A percentile compares a stretch with the other conserved stretches of the same genome.
phyloP scores from a whole-genome alignment of 1,284 basidiomycete species.

The Microbotryomycetes sp. region DNA sequence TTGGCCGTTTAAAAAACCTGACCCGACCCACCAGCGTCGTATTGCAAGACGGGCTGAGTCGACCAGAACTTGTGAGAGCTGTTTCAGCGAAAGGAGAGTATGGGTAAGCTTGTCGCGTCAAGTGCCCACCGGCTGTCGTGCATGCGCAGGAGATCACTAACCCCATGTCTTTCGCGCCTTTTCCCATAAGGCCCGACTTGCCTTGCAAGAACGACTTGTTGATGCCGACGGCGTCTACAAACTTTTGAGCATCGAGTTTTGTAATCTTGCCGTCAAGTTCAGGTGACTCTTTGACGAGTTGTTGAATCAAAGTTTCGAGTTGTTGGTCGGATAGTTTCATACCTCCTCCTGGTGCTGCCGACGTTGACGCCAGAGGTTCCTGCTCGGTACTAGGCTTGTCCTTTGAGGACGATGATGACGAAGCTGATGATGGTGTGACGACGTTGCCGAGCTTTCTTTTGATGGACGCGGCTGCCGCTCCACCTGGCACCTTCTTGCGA shows the following conservation, averaged over 20 bases:
- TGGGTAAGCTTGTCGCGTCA: background rate
- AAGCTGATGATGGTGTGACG: no score
- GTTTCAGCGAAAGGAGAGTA: background rate
- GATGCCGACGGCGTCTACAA: conserved; percentile 21
- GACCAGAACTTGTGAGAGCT: conserved; percentile 84
- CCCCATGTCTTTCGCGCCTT: conserved; percentile 29
- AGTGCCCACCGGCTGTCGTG: background rate
- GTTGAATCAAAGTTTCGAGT: conserved; percentile 20
- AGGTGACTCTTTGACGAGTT: conserved; percentile 16
- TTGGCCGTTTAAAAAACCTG: conserved; percentile 6
- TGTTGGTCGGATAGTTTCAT: conserved; percentile 16
- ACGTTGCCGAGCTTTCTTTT: background rate
- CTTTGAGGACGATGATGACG: background rate
- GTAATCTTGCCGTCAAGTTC: conserved; percentile 12
- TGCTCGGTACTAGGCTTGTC: background rate
- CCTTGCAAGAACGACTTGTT: conserved; percentile 23
- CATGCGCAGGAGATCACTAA: no score
- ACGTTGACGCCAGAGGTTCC: background rate
- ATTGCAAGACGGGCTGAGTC: conserved; percentile 89
- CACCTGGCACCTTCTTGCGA: background rate
- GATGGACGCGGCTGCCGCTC: background rate
- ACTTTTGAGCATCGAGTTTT: conserved; percentile 11
- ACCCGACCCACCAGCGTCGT: conserved; percentile 48
- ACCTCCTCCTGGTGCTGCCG: background rate
- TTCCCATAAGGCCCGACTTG: conserved; percentile 30